Conservation (phyloP, 2,329 filamentous ascomycete species). For the Fusarium sp. region DNA sequence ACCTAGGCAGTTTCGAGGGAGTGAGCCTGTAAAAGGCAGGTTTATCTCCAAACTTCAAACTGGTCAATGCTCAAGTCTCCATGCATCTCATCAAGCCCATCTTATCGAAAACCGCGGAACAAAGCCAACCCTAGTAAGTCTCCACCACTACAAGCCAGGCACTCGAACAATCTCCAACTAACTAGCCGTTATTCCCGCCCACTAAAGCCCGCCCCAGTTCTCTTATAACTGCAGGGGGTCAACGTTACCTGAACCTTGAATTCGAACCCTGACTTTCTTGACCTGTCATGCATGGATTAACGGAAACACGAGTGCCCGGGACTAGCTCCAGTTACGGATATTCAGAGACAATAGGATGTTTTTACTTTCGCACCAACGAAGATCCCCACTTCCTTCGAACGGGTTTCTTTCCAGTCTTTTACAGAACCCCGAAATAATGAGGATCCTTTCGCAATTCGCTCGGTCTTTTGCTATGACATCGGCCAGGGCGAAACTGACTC, state of each 20-base stretch:
- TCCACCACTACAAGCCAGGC: constrained; percentile 19
- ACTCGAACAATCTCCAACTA: constrained; percentile 32
- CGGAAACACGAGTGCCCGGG: constrained; percentile 18
- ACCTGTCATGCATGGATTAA: constrained; percentile 12
- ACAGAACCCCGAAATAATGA: constrained; percentile 35
- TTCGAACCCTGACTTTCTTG: neutral
- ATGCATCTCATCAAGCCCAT: constrained; percentile 23
- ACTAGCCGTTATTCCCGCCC: constrained; percentile 29
- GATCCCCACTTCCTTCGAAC: constrained; percentile 39
- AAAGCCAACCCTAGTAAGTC: constrained; percentile 3
- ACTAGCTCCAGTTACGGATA: constrained; percentile 3
- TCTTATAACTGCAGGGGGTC: constrained; percentile 10
- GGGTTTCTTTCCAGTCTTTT: constrained; percentile 42
- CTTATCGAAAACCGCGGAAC: constrained; percentile 13
- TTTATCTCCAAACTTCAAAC: constrained; percentile 10
- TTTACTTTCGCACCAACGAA: constrained; percentile 27
- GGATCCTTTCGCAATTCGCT: constrained; percentile 24
- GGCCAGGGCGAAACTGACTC: constrained; percentile 13
- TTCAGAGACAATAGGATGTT: constrained; percentile 17
- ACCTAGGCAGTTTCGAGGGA: neutral
- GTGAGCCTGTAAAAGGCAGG: neutral
- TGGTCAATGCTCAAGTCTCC: constrained; percentile 29
- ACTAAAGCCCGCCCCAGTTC: constrained; percentile 16
- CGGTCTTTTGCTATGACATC: constrained; percentile 11
- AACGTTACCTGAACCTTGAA: constrained; percentile 2